Conservation (phyloP, 169 alveolate species). For the Plasmodium malariae region DNA sequence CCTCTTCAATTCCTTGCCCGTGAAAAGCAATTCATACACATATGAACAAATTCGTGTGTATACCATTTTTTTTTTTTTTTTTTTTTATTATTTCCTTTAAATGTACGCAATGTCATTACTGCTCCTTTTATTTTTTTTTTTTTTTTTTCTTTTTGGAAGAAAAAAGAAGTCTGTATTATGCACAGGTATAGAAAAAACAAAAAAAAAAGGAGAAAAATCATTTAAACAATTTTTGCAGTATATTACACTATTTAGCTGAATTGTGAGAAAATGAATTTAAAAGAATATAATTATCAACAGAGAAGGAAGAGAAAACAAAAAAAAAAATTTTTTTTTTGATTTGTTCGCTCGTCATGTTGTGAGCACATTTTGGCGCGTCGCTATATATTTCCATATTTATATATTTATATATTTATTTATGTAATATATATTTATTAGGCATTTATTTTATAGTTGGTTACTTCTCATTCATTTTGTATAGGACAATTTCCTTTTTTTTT, state of each 20-base stretch:
- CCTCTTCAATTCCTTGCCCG: background rate
- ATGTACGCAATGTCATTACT: background rate
- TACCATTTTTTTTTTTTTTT: background rate
- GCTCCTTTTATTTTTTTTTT: no score
- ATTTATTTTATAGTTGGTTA: no score
- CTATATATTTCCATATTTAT: no score
- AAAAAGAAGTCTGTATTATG: no score
- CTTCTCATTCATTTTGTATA: no score
- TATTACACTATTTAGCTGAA: background rate
- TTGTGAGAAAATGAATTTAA: background rate
- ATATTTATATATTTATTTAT: background rate
- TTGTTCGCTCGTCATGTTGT: no score
- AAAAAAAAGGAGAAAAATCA: background rate
- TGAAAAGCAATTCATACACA: background rate
- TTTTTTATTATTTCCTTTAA: background rate
- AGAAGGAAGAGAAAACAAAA: background rate
- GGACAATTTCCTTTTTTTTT: no score
- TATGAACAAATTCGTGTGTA: background rate
- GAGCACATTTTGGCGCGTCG: no score
- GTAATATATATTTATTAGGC: no score
- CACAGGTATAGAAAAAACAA: background rate
- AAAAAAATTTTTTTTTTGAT: no score
- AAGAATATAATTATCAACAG: background rate
- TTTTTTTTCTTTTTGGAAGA: no score
- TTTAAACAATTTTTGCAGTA: background rate